Conservation (phyloP, 768 basidiomycete species). For the Rhodotorula babjevae region DNA sequence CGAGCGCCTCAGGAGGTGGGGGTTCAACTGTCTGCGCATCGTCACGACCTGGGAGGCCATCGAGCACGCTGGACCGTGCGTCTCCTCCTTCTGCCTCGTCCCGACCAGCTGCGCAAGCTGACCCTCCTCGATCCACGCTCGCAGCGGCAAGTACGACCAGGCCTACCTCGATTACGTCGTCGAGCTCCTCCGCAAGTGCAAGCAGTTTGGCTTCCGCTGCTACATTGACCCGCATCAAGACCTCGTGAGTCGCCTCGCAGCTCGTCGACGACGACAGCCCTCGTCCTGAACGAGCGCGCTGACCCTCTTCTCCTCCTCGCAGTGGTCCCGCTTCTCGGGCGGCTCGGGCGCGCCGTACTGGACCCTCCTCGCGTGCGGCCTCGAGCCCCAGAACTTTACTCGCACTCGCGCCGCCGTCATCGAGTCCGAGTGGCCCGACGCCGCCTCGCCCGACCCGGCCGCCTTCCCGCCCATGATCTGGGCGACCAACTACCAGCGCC, state of each 20-base stretch:
- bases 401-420: constrained; percentile 78
- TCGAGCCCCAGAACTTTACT: constrained; percentile 78
- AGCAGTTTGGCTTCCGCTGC: constrained; percentile 82
- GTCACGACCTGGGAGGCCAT: constrained; percentile 92
- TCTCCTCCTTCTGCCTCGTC: constrained; percentile 38
- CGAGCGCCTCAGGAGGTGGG: constrained; percentile 80
- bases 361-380: constrained; percentile 84
- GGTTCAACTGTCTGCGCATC: constrained; percentile 77
- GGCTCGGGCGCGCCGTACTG: constrained; percentile 93
- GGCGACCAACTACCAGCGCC: constrained; percentile 89
- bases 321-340: constrained; percentile 95
- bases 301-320: background rate
- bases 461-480: constrained; percentile 89
- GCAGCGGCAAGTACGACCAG: constrained; percentile 79
- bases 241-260: constrained; percentile 57
- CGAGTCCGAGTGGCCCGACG: constrained; percentile 77
- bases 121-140: background rate
- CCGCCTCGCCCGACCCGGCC: constrained; percentile 62
- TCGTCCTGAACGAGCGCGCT: background rate
- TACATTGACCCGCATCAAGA: constrained; percentile 98
- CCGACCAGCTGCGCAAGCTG: background rate
- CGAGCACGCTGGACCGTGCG: constrained; percentile 93
- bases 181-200: constrained; percentile 79
- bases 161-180: constrained; percentile 90
- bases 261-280: background rate